Evolutionary conservation across 805 yeast species (phyloP).

Genomic region (Metschnikowia cerradonensis): DNA sequence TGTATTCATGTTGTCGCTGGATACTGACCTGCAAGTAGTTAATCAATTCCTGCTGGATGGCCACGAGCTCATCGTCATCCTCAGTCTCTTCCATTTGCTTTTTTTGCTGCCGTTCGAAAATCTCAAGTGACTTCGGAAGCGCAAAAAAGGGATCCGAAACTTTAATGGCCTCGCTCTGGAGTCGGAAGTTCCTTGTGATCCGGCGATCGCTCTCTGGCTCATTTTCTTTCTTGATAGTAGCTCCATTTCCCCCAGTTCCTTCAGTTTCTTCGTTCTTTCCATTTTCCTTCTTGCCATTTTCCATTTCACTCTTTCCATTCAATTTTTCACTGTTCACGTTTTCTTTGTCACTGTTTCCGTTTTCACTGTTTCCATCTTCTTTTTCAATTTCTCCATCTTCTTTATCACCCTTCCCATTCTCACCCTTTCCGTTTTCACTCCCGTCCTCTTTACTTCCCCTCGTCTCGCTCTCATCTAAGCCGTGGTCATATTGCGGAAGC

Average conservation of each 20-base stretch:
- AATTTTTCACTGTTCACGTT: not conserved
- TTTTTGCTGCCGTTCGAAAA: conserved; percentile 27
- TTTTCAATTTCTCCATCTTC: not conserved
- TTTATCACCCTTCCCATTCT: not conserved
- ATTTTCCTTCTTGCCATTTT: not conserved
- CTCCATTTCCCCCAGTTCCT: conserved; percentile 4
- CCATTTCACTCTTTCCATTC: not conserved
- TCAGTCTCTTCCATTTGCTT: conserved; percentile 20
- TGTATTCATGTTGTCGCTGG: conserved; percentile 69
- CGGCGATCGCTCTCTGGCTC: conserved; percentile 16
- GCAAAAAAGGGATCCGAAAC: conserved; percentile 45
- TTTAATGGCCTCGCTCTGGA: conserved; percentile 56
- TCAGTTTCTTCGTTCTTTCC: not conserved
- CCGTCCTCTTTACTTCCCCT: conserved; percentile 12
- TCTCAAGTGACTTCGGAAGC: conserved; percentile 47
- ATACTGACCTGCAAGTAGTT: conserved; percentile 43
- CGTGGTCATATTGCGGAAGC: conserved; percentile 68
- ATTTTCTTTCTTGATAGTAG: conserved; percentile 2
- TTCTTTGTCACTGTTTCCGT: not conserved
- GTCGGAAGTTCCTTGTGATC: conserved; percentile 10
- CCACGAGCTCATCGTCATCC: conserved; percentile 34
- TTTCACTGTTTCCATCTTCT: conserved; percentile 8
- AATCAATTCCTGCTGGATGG: conserved; percentile 55
- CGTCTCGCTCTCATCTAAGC: conserved; percentile 31
- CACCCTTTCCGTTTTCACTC: conserved; percentile 1